These are phyloP conservation scores for Hippophae rhamnoides DNA, from an alignment of 306 rosid species.

Conservation along the genomic window DNA sequence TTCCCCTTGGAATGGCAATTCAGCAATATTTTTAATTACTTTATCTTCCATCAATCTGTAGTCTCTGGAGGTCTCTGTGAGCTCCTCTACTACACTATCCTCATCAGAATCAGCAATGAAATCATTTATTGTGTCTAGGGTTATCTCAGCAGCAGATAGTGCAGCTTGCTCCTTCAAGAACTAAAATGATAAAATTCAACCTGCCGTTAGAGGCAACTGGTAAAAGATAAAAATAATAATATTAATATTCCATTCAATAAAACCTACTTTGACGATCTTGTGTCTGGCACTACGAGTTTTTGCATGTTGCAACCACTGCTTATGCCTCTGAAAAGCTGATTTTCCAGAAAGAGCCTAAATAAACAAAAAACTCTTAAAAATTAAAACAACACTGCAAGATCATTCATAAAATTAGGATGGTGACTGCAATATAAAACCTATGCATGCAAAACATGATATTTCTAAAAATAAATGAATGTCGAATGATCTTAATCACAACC, in stretches of 20 bases:
- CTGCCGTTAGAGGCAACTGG: background rate
- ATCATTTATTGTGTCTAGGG: slow-evolving; percentile 67
- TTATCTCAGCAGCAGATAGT: slow-evolving; percentile 82
- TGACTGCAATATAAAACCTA: too few species aligned
- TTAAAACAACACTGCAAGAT: too few species aligned
- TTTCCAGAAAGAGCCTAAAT: slow-evolving; percentile 91
- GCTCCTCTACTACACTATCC: slow-evolving; percentile 61
- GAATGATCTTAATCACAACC: too few species aligned
- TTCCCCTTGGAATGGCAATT: slow-evolving; percentile 38
- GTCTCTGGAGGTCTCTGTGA: slow-evolving; percentile 33
- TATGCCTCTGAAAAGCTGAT: slow-evolving; percentile 95
- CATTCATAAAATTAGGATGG: too few species aligned
- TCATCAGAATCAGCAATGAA: slow-evolving; percentile 65
- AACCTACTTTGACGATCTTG: slow-evolving; percentile 87
- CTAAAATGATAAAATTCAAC: slow-evolving; percentile 34
- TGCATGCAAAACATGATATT: too few species aligned
- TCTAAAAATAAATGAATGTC: too few species aligned
- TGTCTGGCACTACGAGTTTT: slow-evolving; percentile 98
- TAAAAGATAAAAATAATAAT: slow-evolving; percentile 3
- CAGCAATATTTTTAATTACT: slow-evolving; percentile 37
- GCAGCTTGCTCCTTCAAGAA: slow-evolving; percentile 96
- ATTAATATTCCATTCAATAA: slow-evolving; percentile 15
- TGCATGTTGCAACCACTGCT: slow-evolving; percentile 97
- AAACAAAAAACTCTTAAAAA: background rate
- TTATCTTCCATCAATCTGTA: slow-evolving; percentile 45